A percentile compares a stretch with the other conserved stretches of the same genome.
Conservation (phyloP, 2,329 filamentous ascomycete genomes). For the Fusarium sp. region DNA sequence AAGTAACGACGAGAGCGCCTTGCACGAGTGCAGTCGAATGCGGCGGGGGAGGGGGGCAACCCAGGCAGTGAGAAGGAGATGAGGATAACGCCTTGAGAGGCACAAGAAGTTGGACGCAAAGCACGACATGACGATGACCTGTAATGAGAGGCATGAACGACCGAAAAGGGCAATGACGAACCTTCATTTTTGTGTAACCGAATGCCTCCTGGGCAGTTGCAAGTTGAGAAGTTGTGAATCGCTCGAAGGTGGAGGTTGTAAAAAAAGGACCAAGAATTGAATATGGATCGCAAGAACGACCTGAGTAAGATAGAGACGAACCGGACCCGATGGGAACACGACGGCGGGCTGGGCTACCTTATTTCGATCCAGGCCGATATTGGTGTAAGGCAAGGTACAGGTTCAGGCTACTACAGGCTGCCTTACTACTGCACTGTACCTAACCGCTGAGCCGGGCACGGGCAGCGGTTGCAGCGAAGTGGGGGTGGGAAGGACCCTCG, state of each 20-base stretch:
- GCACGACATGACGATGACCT: constrained; percentile 5
- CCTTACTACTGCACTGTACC: not conserved
- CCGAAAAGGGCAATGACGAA: constrained; percentile 44
- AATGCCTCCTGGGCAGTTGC: constrained; percentile 46
- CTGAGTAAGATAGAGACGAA: constrained; percentile 4
- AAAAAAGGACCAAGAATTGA: constrained; percentile 38
- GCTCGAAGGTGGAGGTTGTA: constrained; percentile 35
- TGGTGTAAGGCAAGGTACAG: constrained; percentile 17
- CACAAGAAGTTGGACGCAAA: constrained; percentile 11
- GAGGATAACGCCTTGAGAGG: constrained; percentile 17
- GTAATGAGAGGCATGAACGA: constrained; percentile 22
- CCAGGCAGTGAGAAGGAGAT: constrained; percentile 9
- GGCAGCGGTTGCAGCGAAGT: constrained; percentile 31
- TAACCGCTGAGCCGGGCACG: constrained; percentile 29
- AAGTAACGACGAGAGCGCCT: constrained; percentile 10
- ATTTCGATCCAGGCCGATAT: constrained; percentile 39
- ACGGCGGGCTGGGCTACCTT: constrained; percentile 37
- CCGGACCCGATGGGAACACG: constrained; percentile 8
- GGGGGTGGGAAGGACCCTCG: constrained; percentile 23
- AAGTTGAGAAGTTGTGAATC: constrained; percentile 42
- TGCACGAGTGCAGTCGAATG: constrained; percentile 5
- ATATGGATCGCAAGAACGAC: constrained; percentile 6
- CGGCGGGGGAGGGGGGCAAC: constrained; percentile 32
- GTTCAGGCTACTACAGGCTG: not conserved
- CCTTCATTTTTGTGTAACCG: constrained; percentile 53